phyloP scores from a whole-genome alignment of 257 asterid species.

The Perilla frutescens region DNA sequence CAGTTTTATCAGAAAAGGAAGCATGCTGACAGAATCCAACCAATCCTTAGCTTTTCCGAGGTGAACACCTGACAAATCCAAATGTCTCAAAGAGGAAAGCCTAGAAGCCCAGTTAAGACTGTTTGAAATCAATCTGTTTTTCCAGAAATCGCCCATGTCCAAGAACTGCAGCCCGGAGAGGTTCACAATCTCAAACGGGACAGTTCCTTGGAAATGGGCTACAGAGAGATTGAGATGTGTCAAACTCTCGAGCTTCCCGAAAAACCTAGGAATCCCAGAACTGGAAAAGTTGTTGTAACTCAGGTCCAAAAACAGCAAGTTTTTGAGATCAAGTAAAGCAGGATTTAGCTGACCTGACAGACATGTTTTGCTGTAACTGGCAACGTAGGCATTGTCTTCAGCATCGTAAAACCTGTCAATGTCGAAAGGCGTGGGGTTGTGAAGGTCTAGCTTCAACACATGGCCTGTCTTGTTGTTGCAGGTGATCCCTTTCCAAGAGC shows the following conservation, averaged over 20 bases:
- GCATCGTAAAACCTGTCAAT: conserved; percentile 16
- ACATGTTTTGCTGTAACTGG: conserved; percentile 32
- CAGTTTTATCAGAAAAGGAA: conserved; percentile 25
- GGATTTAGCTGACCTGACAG: conserved; percentile 28
- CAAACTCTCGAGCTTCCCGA: conserved; percentile 33
- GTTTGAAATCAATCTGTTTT: conserved; percentile 10
- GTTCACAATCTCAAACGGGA: conserved; percentile 28
- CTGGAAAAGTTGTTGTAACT: conserved; percentile 37
- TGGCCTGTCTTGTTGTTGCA: conserved; percentile 34
- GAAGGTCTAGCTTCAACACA: conserved; percentile 28
- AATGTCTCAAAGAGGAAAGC: conserved; percentile 26
- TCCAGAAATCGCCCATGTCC: conserved; percentile 39
- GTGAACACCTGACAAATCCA: conserved; percentile 26
- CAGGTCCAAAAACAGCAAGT: conserved; percentile 24
- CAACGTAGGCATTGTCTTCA: conserved; percentile 10
- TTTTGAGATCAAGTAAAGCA: conserved; percentile 31
- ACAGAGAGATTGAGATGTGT: conserved; percentile 28
- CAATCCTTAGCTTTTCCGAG: conserved; percentile 30
- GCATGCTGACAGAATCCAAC: conserved; percentile 35
- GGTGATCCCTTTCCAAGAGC: conserved; percentile 34
- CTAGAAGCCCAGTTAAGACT: conserved; percentile 28
- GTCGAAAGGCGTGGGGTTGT: conserved; percentile 34
- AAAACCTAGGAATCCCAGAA: conserved; percentile 19
- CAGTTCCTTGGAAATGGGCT: conserved; percentile 27
- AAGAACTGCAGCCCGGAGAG: conserved; percentile 4